Evolutionary conservation across 495 filamentous ascomycete genomes (phyloP), one percentile per base, ranked within the genome.

Genomic region (Durotheca rogersii): DNA sequence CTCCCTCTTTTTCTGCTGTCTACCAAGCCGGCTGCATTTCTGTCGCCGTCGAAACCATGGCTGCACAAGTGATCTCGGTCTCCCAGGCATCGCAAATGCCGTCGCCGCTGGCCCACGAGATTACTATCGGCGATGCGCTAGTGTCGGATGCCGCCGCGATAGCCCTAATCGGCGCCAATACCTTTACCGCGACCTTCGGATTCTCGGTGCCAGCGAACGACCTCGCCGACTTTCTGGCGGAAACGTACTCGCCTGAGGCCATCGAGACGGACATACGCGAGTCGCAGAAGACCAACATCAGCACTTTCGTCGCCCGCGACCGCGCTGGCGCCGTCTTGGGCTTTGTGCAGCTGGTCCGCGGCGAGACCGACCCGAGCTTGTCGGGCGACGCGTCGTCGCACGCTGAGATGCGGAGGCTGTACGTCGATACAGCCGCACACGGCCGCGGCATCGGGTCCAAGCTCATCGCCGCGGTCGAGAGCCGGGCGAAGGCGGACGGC

Each of bases 371-470:
- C 14, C 61, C 67, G 14, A 66, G 60, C 41, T 17, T 74, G 0
- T 46, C 33, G 10, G 61, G 56, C 0, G 60, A 60, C 6, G 16
- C 56, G 0, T 39, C 53, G 2, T 40, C 49, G 14, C 51, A 58
- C 12, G 62, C 68, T 15, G 72, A 75, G 41, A 58, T 75, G 2
- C 60, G 67, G 35, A 52, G 69, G 29, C 43, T 75, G 19, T 75
- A 75, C 53, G 68, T 75, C 15, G 47, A 64, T 31, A 46, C 40
- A 0, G 36, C 57, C 1, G 53, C 40, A n/a, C 67, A 71, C 15
- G 69, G 70, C 7, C 37, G 25, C 9, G 69, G 70, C 6, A 54
- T 68, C 16, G 72, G 69, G 5, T 62, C 43, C 37, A 47, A 45
- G 49, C 64, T 74, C 34, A 47, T 62, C 45, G 50, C 57, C 9